Percentiles rank a stretch among this genome's conserved stretches.
Conservation (phyloP, 2,329 filamentous ascomycete genomes). For the Clarireedia paspali region DNA sequence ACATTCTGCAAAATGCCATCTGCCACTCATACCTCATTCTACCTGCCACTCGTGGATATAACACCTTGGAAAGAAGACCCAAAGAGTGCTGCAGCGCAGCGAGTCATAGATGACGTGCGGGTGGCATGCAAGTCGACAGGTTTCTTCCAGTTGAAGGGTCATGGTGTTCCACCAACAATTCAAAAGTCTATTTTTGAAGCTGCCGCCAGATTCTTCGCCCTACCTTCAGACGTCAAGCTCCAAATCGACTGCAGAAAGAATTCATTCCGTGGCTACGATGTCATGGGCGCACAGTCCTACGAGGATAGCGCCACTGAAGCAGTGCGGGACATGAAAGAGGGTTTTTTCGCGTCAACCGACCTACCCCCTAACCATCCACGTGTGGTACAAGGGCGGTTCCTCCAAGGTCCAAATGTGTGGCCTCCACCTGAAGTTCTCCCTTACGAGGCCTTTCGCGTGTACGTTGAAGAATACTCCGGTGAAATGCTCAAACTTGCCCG, state of each 20-base stretch:
- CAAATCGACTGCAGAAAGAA: conserved; percentile 24
- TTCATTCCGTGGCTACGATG: not conserved
- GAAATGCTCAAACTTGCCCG: too few species aligned
- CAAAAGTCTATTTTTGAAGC: conserved; percentile 33
- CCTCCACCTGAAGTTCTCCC: too few species aligned
- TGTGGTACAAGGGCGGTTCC: too few species aligned
- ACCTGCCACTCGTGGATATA: not conserved
- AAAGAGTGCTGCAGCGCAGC: conserved; percentile 1
- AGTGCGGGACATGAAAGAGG: too few species aligned
- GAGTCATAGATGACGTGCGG: conserved; percentile 32
- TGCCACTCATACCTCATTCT: not conserved
- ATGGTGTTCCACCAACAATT: conserved; percentile 33
- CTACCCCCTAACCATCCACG: too few species aligned
- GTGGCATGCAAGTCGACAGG: conserved; percentile 38
- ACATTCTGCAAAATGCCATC: too few species aligned
- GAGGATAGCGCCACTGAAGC: not conserved
- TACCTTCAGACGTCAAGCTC: conserved; percentile 37
- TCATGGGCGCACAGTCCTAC: not conserved
- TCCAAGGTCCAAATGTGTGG: too few species aligned
- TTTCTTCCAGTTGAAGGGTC: conserved; percentile 45
- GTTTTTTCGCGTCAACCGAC: too few species aligned
- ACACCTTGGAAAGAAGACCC: conserved; percentile 4
- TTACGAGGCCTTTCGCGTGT: too few species aligned
- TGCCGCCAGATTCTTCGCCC: conserved; percentile 38
- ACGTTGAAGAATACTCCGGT: too few species aligned